These are phyloP conservation scores for Alternaria dauci DNA, from an alignment of 2,329 filamentous ascomycete species.

Conservation along the genomic window DNA sequence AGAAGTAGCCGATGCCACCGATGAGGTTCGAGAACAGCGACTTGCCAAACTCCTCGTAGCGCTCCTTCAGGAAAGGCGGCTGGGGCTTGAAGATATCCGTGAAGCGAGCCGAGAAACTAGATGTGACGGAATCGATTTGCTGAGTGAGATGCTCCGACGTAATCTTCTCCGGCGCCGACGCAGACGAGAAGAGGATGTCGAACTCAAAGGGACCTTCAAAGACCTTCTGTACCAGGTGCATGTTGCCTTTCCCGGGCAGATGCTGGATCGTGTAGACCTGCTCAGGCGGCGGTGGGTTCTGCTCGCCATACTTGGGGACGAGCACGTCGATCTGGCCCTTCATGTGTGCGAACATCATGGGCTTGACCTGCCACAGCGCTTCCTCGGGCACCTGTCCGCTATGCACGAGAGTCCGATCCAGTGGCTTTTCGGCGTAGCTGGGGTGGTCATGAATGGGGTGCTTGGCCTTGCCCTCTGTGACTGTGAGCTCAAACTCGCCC, in stretches of 20 bases:
- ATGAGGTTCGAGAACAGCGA: constrained; percentile 94
- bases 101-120: constrained; percentile 79
- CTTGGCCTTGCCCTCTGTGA: constrained; percentile 76
- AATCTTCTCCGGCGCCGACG: constrained; percentile 65
- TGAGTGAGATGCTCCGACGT: constrained; percentile 71
- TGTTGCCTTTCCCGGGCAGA: constrained; percentile 74
- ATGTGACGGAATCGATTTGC: constrained; percentile 71
- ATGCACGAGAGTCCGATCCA: constrained; percentile 78
- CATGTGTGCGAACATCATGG: constrained; percentile 68
- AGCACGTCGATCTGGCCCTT: constrained; percentile 70
- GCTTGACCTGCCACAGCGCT: constrained; percentile 84
- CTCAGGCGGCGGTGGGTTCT: constrained; percentile 78
- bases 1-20: constrained; percentile 94
- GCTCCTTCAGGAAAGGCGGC: constrained; percentile 75
- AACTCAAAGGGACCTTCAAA: constrained; percentile 92
- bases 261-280: constrained; percentile 84
- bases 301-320: constrained; percentile 65
- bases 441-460: constrained; percentile 67
- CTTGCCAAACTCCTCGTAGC: constrained; percentile 82
- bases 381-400: constrained; percentile 73
- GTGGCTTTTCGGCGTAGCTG: constrained; percentile 71
- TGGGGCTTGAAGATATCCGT: constrained; percentile 74
- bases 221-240: constrained; percentile 89
- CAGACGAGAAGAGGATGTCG: constrained; percentile 88
- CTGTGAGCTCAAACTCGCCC: constrained; percentile 79